These are phyloP conservation scores for Colletotrichum falcatum DNA, from an alignment of 2,329 filamentous ascomycete genomes.

Conservation along the genomic window DNA sequence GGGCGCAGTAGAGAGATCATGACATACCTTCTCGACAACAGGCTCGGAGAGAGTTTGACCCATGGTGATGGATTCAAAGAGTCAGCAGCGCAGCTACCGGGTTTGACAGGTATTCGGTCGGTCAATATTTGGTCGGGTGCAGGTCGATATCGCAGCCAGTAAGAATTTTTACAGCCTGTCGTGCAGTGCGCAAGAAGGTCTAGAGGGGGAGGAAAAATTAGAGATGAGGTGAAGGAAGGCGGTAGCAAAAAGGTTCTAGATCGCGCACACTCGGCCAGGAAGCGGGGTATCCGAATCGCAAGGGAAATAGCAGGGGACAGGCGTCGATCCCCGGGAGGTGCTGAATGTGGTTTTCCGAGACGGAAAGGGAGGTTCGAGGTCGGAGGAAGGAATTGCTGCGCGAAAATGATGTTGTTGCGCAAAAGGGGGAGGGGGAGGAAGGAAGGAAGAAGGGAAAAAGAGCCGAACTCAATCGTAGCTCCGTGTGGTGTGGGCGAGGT, in stretches of 20 bases:
- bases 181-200: slow-evolving; percentile 37
- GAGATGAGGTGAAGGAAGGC: slow-evolving; percentile 28
- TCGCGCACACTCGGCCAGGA: slow-evolving; percentile 43
- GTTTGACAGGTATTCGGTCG: slow-evolving; percentile 30
- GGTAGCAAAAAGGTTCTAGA: slow-evolving; percentile 44
- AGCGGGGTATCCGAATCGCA: slow-evolving; percentile 43
- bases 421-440: slow-evolving; percentile 16
- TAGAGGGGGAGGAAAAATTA: slow-evolving; percentile 14
- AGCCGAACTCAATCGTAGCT: slow-evolving; percentile 33
- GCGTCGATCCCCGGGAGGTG: slow-evolving; percentile 35
- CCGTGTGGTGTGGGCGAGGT: slow-evolving; percentile 31
- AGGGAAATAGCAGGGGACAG: slow-evolving; percentile 39
- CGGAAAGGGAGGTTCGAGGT: slow-evolving; percentile 27
- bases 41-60: slow-evolving; percentile 99
- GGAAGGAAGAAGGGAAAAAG: slow-evolving; percentile 19
- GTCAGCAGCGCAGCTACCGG: slow-evolving; percentile 49
- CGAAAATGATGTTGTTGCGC: slow-evolving; percentile 27
- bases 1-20: slow-evolving; percentile 22
- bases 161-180: slow-evolving; percentile 31
- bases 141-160: slow-evolving; percentile 11
- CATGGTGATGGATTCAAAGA: slow-evolving; percentile 69
- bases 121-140: slow-evolving; percentile 20
- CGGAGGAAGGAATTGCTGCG: slow-evolving; percentile 11
- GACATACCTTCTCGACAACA: slow-evolving; percentile 95
- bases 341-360: not conserved